A percentile compares a stretch with the other conserved stretches of the same genome.
phyloP scores from a whole-genome alignment of 192 early-diverging fungal genomes.

The Diversispora epigaea region DNA sequence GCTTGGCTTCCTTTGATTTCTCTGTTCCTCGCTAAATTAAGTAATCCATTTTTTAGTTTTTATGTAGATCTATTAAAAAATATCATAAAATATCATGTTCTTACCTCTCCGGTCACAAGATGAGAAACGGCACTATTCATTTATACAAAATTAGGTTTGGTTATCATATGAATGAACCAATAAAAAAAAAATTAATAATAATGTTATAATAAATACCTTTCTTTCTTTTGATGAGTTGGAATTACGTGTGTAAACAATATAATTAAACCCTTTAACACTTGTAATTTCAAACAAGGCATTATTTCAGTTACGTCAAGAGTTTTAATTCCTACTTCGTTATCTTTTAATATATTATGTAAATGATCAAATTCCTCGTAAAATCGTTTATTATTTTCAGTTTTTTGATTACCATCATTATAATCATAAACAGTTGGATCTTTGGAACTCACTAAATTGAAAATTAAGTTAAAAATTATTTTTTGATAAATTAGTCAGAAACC shows the following conservation, averaged over 20 bases:
- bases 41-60: constrained; percentile 1
- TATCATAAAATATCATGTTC: neutral
- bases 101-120: constrained; percentile 82
- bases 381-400: constrained; percentile 36
- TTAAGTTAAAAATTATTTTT: no score
- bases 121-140: constrained; percentile 71
- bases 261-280: constrained; percentile 64
- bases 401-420: no score
- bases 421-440: no score
- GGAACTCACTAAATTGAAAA: no score
- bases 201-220: constrained; percentile 14
- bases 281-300: constrained; percentile 47
- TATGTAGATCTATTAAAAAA: neutral
- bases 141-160: neutral
- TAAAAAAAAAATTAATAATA: neutral
- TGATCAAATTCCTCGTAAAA: constrained; percentile 63
- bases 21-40: constrained; percentile 59
- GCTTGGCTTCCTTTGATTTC: constrained; percentile 71
- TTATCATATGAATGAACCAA: neutral
- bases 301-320: constrained; percentile 43
- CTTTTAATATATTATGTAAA: constrained; percentile 4
- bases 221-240: constrained; percentile 55
- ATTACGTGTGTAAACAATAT: constrained; percentile 85
- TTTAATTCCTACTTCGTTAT: neutral
- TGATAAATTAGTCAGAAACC: no score